phyloP scores from a whole-genome alignment of 2,329 filamentous ascomycete genomes.

The Alternaria sp. region DNA sequence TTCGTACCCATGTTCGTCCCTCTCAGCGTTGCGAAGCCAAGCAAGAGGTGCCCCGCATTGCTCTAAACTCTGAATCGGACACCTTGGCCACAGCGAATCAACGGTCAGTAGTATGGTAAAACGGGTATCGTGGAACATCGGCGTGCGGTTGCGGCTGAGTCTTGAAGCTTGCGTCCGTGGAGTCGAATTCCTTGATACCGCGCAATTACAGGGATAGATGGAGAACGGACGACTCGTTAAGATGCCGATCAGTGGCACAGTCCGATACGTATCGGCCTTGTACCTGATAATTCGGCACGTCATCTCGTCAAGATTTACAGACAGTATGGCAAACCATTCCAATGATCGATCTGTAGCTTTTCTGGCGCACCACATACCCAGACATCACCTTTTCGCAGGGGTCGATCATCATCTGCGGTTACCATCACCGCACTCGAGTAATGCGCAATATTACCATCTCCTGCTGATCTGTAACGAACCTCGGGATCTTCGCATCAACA shows the following conservation, averaged over 20 bases:
- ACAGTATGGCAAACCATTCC: neutral
- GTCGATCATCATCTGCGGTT: neutral
- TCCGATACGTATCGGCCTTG: neutral
- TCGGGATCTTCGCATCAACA: neutral
- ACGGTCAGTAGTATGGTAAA: neutral
- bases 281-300: neutral
- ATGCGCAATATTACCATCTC: neutral
- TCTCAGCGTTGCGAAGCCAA: neutral
- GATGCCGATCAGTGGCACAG: neutral
- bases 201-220: neutral
- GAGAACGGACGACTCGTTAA: neutral
- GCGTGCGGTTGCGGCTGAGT: neutral
- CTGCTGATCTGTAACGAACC: neutral
- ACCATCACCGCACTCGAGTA: neutral
- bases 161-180: neutral
- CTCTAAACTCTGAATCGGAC: neutral
- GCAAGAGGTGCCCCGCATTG: neutral
- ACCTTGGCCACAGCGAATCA: neutral
- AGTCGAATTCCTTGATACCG: neutral
- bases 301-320: neutral
- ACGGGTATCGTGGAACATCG: neutral
- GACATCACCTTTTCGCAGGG: neutral
- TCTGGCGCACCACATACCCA: neutral
- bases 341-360: neutral
- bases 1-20: neutral